phyloP scores from a whole-genome alignment of 345 rosid genomes.

The Atalantia buxifolia region DNA sequence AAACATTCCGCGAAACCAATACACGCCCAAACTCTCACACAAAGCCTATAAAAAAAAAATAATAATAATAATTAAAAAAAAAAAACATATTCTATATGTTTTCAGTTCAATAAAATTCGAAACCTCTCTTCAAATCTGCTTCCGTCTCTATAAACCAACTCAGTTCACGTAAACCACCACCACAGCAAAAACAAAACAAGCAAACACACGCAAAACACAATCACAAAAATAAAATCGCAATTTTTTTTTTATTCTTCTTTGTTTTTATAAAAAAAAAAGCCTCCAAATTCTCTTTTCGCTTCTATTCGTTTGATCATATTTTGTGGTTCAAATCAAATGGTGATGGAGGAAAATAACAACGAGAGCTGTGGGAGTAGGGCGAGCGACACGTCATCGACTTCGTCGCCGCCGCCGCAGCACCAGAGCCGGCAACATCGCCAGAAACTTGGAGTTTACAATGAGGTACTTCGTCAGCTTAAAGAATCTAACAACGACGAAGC shows the following conservation, averaged over 20 bases:
- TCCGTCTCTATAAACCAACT: constrained; percentile 6
- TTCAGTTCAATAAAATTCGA: background rate
- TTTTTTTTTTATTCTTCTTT: background rate
- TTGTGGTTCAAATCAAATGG: constrained; percentile 23
- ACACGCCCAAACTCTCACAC: background rate
- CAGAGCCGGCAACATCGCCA: constrained; percentile 54
- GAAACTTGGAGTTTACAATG: constrained; percentile 64
- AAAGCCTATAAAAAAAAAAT: background rate
- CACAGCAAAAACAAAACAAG: constrained; percentile 3
- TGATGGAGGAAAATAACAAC: constrained; percentile 51
- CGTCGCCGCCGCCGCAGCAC: constrained; percentile 14
- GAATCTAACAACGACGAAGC: constrained; percentile 49
- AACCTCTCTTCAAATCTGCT: constrained; percentile 9
- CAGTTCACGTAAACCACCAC: constrained; percentile 15
- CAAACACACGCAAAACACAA: background rate
- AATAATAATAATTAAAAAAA: background rate
- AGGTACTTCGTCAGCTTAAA: constrained; percentile 69
- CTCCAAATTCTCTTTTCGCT: background rate
- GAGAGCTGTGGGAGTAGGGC: constrained; percentile 68
- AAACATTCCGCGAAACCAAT: constrained; percentile 13
- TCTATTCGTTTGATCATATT: background rate
- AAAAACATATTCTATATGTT: background rate
- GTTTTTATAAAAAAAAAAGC: background rate
- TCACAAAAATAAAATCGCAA: background rate
- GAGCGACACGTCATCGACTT: constrained; percentile 29